These are phyloP conservation scores for Cucurbitaria berberidis DNA, from an alignment of 2,329 filamentous ascomycete species.

Conservation along the genomic window DNA sequence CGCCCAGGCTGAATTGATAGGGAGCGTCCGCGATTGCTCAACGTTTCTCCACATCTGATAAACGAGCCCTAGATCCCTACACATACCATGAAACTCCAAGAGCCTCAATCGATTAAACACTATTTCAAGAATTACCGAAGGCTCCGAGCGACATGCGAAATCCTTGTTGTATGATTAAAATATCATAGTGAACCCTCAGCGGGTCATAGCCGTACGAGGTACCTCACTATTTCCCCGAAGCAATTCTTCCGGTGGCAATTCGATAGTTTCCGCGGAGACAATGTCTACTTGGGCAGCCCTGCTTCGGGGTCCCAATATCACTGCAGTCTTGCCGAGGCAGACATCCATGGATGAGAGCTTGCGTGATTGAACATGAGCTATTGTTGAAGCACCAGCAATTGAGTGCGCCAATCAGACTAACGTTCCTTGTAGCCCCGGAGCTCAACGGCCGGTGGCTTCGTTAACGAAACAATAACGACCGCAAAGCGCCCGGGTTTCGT, in stretches of 20 bases:
- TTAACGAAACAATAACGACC: conserved; percentile 1
- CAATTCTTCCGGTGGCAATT: conserved; percentile 24
- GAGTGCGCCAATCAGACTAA: background rate
- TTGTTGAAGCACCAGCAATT: conserved; percentile 4
- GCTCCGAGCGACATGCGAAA: conserved; percentile 16
- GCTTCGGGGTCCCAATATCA: conserved; percentile 5
- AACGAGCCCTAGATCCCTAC: conserved; percentile 5
- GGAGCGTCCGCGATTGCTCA: conserved; percentile 13
- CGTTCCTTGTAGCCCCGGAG: conserved; percentile 1
- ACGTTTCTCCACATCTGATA: background rate
- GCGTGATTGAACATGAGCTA: conserved; percentile 8
- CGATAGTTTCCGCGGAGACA: conserved; percentile 12
- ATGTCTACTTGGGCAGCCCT: conserved; percentile 11
- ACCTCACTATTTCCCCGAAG: conserved; percentile 20
- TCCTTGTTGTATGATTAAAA: conserved; percentile 2
- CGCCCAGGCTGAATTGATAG: conserved; percentile 11
- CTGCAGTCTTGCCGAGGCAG: conserved; percentile 16
- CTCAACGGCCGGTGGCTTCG: conserved; percentile 13
- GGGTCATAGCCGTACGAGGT: conserved; percentile 14
- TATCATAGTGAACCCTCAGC: conserved; percentile 13
- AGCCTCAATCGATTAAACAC: conserved; percentile 9
- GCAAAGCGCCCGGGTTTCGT: conserved; percentile 5
- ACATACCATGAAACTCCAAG: conserved; percentile 3
- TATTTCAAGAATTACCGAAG: conserved; percentile 9
- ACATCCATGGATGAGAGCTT: conserved; percentile 15